Conservation (phyloP, 2,329 filamentous ascomycete genomes). For the Curvularia sp. region DNA sequence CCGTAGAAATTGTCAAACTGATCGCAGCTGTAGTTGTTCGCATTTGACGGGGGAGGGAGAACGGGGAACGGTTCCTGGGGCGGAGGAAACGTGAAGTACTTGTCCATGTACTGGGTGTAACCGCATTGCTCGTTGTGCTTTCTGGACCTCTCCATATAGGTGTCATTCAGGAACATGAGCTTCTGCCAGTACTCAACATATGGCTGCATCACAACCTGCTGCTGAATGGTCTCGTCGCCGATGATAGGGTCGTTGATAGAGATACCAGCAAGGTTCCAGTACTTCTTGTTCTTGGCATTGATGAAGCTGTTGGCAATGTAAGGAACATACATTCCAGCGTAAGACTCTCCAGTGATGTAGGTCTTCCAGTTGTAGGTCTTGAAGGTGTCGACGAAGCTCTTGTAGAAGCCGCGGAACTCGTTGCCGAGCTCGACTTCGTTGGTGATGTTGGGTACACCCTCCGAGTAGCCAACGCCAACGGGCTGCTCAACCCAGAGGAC, state of each 20-base stretch:
- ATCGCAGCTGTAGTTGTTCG: slow-evolving; percentile 45
- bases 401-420: slow-evolving; percentile 60
- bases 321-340: slow-evolving; percentile 64
- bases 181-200: slow-evolving; percentile 52
- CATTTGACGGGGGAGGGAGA: slow-evolving; percentile 26
- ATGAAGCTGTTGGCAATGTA: slow-evolving; percentile 65
- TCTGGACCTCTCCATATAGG: slow-evolving; percentile 49
- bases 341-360: slow-evolving; percentile 63
- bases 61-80: slow-evolving; percentile 42
- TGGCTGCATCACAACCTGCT: slow-evolving; percentile 45
- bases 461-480: slow-evolving; percentile 55
- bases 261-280: slow-evolving; percentile 61
- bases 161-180: slow-evolving; percentile 53
- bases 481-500: slow-evolving; percentile 58
- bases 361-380: slow-evolving; percentile 61
- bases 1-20: slow-evolving; percentile 50
- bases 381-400: slow-evolving; percentile 64
- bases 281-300: slow-evolving; percentile 58
- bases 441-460: slow-evolving; percentile 55
- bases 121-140: slow-evolving; percentile 39
- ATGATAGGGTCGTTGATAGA: slow-evolving; percentile 59
- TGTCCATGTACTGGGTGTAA: slow-evolving; percentile 32
- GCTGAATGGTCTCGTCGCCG: slow-evolving; percentile 51
- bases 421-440: slow-evolving; percentile 56
- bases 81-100: slow-evolving; percentile 53